These are phyloP conservation scores for Neonectria hederae DNA, from an alignment of 2,329 filamentous ascomycete genomes.

Conservation along the genomic window DNA sequence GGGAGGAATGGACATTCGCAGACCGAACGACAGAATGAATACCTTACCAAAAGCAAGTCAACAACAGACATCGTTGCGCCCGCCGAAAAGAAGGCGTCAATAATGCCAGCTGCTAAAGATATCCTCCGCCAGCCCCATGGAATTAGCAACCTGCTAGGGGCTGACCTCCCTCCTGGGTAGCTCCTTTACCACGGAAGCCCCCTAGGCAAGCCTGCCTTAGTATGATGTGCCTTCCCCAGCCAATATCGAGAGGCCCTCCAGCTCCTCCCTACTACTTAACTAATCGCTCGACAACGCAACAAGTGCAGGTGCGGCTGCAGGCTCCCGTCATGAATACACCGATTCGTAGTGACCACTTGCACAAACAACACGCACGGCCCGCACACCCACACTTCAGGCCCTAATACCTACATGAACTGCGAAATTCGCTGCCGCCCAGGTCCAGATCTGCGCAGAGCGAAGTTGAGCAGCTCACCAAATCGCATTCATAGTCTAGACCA, in stretches of 20 bases:
- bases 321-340: constrained; percentile 27
- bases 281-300: constrained; percentile 17
- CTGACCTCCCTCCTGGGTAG: background rate
- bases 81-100: background rate
- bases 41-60: constrained; percentile 6
- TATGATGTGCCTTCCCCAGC: constrained; percentile 26
- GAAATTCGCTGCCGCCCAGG: constrained; percentile 33
- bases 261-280: too few species aligned
- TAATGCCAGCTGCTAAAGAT: background rate
- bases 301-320: constrained; percentile 16
- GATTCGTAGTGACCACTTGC: constrained; percentile 27
- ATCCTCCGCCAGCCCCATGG: background rate
- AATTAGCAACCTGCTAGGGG: background rate
- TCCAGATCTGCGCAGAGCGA: constrained; percentile 3
- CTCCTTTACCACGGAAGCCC: background rate
- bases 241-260: constrained; percentile 11
- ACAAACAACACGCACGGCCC: constrained; percentile 34
- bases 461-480: background rate
- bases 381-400: constrained; percentile 43
- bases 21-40: background rate
- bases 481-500: background rate
- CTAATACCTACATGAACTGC: constrained; percentile 42
- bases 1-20: constrained; percentile 13
- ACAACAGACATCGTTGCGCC: constrained; percentile 6
- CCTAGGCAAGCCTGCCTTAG: background rate